These are phyloP conservation scores for Arthroderma uncinatum DNA, from an alignment of 2,329 filamentous ascomycete genomes.

Conservation along the genomic window DNA sequence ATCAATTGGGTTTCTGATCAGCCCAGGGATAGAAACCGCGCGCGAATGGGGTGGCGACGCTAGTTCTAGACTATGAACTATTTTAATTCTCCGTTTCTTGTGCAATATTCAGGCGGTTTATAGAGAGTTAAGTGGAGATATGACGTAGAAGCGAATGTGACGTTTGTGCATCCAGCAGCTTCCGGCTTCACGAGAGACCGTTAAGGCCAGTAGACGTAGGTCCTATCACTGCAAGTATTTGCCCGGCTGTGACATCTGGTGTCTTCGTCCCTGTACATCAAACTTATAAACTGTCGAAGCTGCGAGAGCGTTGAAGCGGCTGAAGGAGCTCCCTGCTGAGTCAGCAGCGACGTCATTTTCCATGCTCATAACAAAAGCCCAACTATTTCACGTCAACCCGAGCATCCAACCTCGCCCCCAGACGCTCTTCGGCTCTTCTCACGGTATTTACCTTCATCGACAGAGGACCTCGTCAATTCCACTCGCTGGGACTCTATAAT, in stretches of 20 bases:
- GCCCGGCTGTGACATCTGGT: neutral
- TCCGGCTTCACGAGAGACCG: neutral
- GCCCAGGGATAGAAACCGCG: neutral
- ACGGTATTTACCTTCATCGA: neutral
- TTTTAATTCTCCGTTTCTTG: neutral
- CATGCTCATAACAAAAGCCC: neutral
- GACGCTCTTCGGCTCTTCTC: neutral
- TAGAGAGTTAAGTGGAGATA: neutral
- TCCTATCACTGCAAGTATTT: neutral
- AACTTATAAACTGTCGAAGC: neutral
- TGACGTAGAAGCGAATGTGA: conserved; percentile 1
- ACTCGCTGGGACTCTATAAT: neutral
- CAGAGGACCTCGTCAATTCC: neutral
- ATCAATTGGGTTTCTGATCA: neutral
- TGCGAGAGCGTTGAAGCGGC: neutral
- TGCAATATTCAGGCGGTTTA: neutral
- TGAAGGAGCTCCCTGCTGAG: neutral
- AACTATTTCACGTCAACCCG: neutral
- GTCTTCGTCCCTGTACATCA: neutral
- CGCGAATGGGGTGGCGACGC: neutral
- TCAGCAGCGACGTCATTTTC: conserved; percentile 4
- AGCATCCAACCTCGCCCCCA: neutral
- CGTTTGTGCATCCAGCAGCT: neutral
- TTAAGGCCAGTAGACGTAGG: neutral
- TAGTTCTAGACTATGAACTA: conserved; percentile 2